phyloP scores from a whole-genome alignment of 2,329 filamentous ascomycete genomes.

The Atkinsonella hypoxylon region DNA sequence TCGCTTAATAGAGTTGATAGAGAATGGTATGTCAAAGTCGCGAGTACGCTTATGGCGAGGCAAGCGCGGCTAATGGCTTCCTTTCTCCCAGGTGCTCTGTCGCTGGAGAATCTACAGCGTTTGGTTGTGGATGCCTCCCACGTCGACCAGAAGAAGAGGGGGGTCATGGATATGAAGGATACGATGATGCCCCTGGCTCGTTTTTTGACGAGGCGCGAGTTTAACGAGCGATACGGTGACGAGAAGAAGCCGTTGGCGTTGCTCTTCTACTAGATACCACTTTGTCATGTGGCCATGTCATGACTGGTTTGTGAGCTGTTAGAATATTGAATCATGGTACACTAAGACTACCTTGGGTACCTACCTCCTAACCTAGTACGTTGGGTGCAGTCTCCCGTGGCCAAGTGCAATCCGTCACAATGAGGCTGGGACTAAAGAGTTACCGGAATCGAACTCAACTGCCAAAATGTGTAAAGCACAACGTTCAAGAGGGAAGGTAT shows the following conservation, averaged over 20 bases:
- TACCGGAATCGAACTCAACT: too few relatives aligned
- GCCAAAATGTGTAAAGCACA: too few relatives aligned
- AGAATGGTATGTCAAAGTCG: conserved; percentile 52
- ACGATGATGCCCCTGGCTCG: conserved; percentile 69
- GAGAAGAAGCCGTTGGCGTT: conserved; percentile 46
- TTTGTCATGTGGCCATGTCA: background rate
- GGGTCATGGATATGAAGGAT: conserved; percentile 91
- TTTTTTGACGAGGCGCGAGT: conserved; percentile 57
- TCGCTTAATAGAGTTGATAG: conserved; percentile 68
- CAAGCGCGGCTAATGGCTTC: conserved; percentile 1
- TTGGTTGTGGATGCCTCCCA: conserved; percentile 86
- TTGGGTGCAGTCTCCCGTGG: too few relatives aligned
- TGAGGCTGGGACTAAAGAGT: too few relatives aligned
- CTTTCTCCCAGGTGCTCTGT: conserved; percentile 46
- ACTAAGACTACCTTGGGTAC: too few relatives aligned
- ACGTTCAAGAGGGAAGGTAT: background rate
- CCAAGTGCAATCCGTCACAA: too few relatives aligned
- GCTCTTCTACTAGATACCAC: conserved; percentile 47
- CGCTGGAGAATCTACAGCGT: conserved; percentile 57
- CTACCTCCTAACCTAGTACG: too few relatives aligned
- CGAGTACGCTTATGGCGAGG: background rate
- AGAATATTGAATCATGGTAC: background rate
- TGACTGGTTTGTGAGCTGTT: background rate
- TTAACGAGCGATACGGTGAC: conserved; percentile 57
- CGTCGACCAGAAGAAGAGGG: conserved; percentile 88